A percentile compares a stretch with the other conserved stretches of the same genome.
phyloP scores from a whole-genome alignment of 23 red algal species.

The Gracilaria domingensis region DNA sequence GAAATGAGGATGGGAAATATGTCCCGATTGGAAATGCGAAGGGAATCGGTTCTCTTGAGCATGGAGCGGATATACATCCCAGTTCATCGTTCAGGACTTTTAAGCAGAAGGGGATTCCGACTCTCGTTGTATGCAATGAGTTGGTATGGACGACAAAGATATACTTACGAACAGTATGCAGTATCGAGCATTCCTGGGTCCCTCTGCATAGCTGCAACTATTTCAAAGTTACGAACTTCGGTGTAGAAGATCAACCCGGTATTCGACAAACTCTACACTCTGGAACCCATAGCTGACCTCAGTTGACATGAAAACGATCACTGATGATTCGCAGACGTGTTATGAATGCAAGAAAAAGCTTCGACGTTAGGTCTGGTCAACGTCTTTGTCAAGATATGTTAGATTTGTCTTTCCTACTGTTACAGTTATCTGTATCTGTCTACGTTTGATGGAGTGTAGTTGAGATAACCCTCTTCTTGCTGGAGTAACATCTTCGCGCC shows the following conservation, averaged over 20 bases:
- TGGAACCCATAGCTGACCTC: background rate
- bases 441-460: too few species aligned
- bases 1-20: conserved; percentile 49
- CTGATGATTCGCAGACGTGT: too few species aligned
- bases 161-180: conserved; percentile 76
- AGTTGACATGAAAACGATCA: too few species aligned
- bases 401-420: too few species aligned
- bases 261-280: background rate
- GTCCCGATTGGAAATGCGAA: conserved; percentile 57
- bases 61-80: conserved; percentile 67
- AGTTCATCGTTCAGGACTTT: conserved; percentile 51
- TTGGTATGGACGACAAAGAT: conserved; percentile 83
- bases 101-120: conserved; percentile 41
- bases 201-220: conserved; percentile 60
- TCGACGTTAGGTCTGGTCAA: too few species aligned
- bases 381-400: too few species aligned
- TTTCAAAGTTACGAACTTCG: conserved; percentile 10
- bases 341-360: too few species aligned
- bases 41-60: background rate
- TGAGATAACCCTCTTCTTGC: too few species aligned
- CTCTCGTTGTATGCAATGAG: conserved; percentile 84
- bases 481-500: too few species aligned
- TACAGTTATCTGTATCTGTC: too few species aligned
- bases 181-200: conserved; percentile 82
- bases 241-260: background rate